A percentile compares a stretch with the other conserved stretches of the same genome.
phyloP scores from a whole-genome alignment of 2,329 filamentous ascomycete genomes.

The Apiospora phragmitis region DNA sequence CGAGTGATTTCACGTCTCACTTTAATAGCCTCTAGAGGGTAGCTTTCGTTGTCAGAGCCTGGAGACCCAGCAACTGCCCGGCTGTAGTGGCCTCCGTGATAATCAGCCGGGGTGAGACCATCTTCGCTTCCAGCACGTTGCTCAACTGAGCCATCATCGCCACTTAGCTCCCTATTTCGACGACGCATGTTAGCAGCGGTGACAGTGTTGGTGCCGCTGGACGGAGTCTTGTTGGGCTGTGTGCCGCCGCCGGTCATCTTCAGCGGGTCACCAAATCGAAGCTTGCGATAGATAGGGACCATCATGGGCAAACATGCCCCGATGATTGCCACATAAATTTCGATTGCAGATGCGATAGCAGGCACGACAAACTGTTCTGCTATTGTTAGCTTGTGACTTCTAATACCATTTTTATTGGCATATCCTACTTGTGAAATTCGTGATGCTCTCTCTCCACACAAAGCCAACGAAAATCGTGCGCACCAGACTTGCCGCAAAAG shows the following conservation, averaged over 20 bases:
- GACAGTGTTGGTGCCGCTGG: not conserved
- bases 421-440: not conserved
- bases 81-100: not conserved
- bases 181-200: not conserved
- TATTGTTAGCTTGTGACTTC: not conserved
- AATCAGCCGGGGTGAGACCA: not conserved
- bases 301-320: not conserved
- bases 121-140: not conserved
- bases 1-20: not conserved
- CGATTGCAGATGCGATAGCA: not conserved
- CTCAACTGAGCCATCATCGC: not conserved
- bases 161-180: not conserved
- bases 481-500: not conserved
- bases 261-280: not conserved
- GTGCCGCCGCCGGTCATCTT: not conserved
- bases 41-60: not conserved
- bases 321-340: not conserved
- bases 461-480: not conserved
- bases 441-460: not conserved
- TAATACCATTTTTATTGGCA: not conserved
- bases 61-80: not conserved
- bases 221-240: not conserved
- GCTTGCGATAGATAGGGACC: not conserved
- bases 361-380: not conserved
- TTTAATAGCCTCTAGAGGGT: not conserved